Conservation (phyloP, 805 yeast genomes). For the Ogataea pini region DNA sequence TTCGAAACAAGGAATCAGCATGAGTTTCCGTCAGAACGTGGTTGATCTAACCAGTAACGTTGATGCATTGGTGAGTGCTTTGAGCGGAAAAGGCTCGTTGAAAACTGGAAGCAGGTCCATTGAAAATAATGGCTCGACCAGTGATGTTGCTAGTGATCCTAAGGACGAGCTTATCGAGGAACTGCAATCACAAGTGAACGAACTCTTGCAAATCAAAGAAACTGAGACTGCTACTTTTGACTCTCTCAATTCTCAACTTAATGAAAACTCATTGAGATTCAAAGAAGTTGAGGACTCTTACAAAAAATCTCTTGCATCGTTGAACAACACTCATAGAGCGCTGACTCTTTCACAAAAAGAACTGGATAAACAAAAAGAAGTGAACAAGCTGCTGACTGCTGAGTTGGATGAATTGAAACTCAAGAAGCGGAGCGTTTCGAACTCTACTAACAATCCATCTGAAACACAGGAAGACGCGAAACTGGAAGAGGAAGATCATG, state of each 20-base stretch:
- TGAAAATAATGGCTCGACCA: not conserved
- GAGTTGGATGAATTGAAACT: slow-evolving; percentile 72
- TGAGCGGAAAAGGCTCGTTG: slow-evolving; percentile 10
- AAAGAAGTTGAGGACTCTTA: slow-evolving; percentile 61
- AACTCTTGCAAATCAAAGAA: slow-evolving; percentile 49
- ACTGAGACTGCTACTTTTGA: slow-evolving; percentile 28
- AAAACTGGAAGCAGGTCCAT: slow-evolving; percentile 9
- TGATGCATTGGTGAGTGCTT: slow-evolving; percentile 19
- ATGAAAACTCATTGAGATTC: slow-evolving; percentile 25
- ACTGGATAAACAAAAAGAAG: slow-evolving; percentile 56
- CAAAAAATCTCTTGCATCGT: slow-evolving; percentile 67
- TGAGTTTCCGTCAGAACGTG: slow-evolving; percentile 4
- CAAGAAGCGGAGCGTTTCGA: slow-evolving; percentile 27
- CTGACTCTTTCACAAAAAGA: slow-evolving; percentile 74
- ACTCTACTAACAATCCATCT: slow-evolving; percentile 5
- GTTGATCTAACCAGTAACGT: slow-evolving; percentile 17
- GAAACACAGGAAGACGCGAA: slow-evolving; percentile 7
- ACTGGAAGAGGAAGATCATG: slow-evolving; percentile 32
- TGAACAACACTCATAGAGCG: slow-evolving; percentile 74
- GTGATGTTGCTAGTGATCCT: slow-evolving; percentile 2
- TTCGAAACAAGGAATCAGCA: not conserved
- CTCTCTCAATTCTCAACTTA: slow-evolving; percentile 37
- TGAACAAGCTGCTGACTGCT: slow-evolving; percentile 53
- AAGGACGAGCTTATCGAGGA: slow-evolving; percentile 27
- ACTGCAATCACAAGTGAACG: slow-evolving; percentile 59